Base-by-base conservation (phyloP, 1,139 yeast species). In the Saccharomyces hybrid region DNA sequence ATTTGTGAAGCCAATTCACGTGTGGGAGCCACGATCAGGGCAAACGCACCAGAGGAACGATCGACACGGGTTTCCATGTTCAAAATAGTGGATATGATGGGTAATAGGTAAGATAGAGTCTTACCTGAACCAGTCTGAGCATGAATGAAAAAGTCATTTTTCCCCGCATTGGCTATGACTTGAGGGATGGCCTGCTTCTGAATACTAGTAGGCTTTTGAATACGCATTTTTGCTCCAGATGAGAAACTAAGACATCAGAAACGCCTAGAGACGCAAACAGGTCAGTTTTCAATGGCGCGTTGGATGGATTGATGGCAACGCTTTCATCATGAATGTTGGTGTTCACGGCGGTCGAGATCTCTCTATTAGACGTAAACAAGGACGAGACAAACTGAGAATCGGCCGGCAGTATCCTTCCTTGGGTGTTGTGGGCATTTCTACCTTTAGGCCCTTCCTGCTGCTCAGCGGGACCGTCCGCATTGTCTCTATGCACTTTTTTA, bases 71-170 rank as follows among this genome's bases (percentile, higher is more conserved):
- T 69, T 49, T 79, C 71, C 86, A 88, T 83, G 9, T 61, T 56
- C 46, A 69, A 57, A 27, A 70, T 62, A 6, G 63, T 58, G 32
- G 69, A 61, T 41, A 93, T 73, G n/a, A 93, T 83, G 0, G 99
- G 99, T 50, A 93, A 74, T 12, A 86, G 75, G 68, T 88, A 93
- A 0, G 98, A 84, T 57, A 91, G 73, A 0, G 98, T 90, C 69
- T 91, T 91, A 70, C 98, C 98, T 0, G 97, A 88, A 53, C 98
- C 98, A 0, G 98, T 91, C 71, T 90, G 97, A 0, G 98, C 96
- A 66, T 88, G 95, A 51, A 90, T 87, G 62, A 91, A 86, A 56
- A 89, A 73, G 71, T 91, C 97, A 32, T 78, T 71, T 50, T 82
- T 79, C 14, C 57, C 57, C 4, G 53, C 53, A 16, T 58, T 50